Conservation (phyloP, 2,329 filamentous ascomycete species). For the Cylindrodendrum hubeiense region DNA sequence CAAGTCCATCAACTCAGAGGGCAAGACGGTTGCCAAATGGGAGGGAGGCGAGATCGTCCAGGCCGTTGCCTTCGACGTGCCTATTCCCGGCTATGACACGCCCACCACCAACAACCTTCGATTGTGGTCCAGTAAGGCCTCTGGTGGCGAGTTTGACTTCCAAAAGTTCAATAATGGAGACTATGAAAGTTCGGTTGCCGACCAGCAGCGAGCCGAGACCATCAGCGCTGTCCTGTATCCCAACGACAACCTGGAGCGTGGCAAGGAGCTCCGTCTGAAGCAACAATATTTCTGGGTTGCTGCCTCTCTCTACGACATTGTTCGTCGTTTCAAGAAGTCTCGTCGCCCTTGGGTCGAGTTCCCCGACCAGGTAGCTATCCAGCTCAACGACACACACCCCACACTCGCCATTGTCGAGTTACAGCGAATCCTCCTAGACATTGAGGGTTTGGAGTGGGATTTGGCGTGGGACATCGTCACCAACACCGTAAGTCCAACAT, state of each 20-base stretch:
- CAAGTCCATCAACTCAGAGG: constrained; percentile 80
- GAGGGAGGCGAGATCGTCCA: constrained; percentile 93
- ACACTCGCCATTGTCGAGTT: constrained; percentile 96
- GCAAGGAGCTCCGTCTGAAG: constrained; percentile 97
- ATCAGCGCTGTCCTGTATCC: constrained; percentile 98
- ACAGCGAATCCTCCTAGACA: constrained; percentile 90
- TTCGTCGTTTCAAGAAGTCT: constrained; percentile 97
- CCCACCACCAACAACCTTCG: constrained; percentile 95
- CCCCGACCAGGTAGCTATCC: constrained; percentile 94
- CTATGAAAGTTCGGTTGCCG: constrained; percentile 97
- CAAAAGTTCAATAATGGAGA: constrained; percentile 99
- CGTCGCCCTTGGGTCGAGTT: constrained; percentile 93
- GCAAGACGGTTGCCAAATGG: constrained; percentile 83
- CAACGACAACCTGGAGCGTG: constrained; percentile 95
- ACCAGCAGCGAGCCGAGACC: constrained; percentile 98
- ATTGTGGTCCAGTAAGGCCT: constrained; percentile 97
- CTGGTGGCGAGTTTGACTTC: constrained; percentile 98
- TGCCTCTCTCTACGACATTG: constrained; percentile 94
- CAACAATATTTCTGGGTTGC: constrained; percentile 99
- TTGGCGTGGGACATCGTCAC: constrained; percentile 88
- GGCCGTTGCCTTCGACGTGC: constrained; percentile 93
- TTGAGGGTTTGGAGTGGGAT: constrained; percentile 94
- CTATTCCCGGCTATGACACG: constrained; percentile 91
- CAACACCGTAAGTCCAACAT: constrained; percentile 65
- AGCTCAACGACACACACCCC: constrained; percentile 98